These are phyloP conservation scores for Tripterygium wilfordii DNA, from an alignment of 177 flowering plant species.

Conservation along the genomic window DNA sequence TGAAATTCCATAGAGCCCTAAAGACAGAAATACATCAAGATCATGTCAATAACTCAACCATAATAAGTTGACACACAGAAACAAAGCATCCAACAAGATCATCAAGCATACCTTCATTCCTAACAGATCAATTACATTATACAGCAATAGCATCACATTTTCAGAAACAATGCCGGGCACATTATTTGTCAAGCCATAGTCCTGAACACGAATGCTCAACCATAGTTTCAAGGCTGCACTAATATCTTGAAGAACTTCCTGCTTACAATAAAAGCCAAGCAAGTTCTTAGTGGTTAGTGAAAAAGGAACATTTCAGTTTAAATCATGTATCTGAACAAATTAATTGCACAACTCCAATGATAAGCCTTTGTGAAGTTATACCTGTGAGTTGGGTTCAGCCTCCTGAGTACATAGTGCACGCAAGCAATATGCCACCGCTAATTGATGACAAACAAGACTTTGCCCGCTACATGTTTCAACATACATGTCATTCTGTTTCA, in stretches of 20 bases:
- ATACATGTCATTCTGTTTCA: slow-evolving; percentile 33
- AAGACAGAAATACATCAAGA: slow-evolving; percentile 7
- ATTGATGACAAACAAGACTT: slow-evolving; percentile 32
- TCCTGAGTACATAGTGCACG: slow-evolving; percentile 72
- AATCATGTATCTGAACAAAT: neutral
- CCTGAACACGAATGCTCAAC: slow-evolving; percentile 27
- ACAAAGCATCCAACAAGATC: neutral
- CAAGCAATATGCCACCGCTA: slow-evolving; percentile 64
- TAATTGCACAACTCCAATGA: slow-evolving; percentile 11
- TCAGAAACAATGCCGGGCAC: slow-evolving; percentile 26
- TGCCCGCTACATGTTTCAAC: slow-evolving; percentile 8
- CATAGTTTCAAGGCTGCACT: slow-evolving; percentile 52
- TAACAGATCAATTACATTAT: slow-evolving; percentile 60
- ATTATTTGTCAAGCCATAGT: slow-evolving; percentile 20
- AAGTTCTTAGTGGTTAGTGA: slow-evolving; percentile 4
- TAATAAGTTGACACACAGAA: too few species aligned
- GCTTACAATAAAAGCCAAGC: slow-evolving; percentile 15
- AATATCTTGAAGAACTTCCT: slow-evolving; percentile 62
- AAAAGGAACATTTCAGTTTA: neutral
- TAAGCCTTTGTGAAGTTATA: slow-evolving; percentile 23
- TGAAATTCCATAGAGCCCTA: slow-evolving; percentile 62
- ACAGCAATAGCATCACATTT: slow-evolving; percentile 43
- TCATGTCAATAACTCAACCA: too few species aligned
- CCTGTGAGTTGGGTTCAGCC: slow-evolving; percentile 62
- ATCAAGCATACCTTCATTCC: slow-evolving; percentile 59